Base-by-base conservation (phyloP, 1,284 basidiomycete species). In the Cystobasidium sp. region DNA sequence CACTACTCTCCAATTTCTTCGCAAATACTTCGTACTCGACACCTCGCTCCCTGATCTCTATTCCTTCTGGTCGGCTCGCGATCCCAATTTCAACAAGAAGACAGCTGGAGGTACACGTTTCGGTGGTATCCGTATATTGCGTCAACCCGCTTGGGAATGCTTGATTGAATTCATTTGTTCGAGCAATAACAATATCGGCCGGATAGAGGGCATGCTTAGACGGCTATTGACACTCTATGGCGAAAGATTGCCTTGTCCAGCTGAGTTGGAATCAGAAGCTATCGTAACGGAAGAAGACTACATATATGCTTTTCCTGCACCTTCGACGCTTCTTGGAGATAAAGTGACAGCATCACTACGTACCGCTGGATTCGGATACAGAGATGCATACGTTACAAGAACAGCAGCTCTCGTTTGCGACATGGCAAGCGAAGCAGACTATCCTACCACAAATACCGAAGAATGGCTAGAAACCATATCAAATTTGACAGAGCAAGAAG, bases 121-220 rank as follows among this genome's bases (percentile, higher is more conserved):
- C 63, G 80, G 80, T 3, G 87, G 87, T 0, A 83, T 87, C 0
- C 78, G 89, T 55, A 91, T 98, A 77, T 83, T 98, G 49, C 86
- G 93, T 77, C 96, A 99, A 82, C 94, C 97, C 81, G 93, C 94
- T 69, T 99, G 94, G 90, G 97, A 97, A 83, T 95, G 91, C 79
- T 86, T 97, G 37, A 84, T 97, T 55, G 96, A 94, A 9, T 99
- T 99, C 84, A 97, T 99, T 77, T 99, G 96, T 80, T 97, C 94
- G 18, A 93, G 94, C 0, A 99, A 98, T 81, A 99, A 99, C 82
- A 96, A 99, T 79, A 99, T 97, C 65, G 83, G 88, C 1, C 89
- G 94, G 0, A 97, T 97, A 80, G 91, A 92, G 5, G 91, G 90
- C 75, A 94, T 97, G 89, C 88, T 97, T 47, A 90, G 90, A 44